Evolutionary conservation across 1,139 yeast species (phyloP).

Genomic region (Hyphopichia wangnamkhiaoensis): DNA sequence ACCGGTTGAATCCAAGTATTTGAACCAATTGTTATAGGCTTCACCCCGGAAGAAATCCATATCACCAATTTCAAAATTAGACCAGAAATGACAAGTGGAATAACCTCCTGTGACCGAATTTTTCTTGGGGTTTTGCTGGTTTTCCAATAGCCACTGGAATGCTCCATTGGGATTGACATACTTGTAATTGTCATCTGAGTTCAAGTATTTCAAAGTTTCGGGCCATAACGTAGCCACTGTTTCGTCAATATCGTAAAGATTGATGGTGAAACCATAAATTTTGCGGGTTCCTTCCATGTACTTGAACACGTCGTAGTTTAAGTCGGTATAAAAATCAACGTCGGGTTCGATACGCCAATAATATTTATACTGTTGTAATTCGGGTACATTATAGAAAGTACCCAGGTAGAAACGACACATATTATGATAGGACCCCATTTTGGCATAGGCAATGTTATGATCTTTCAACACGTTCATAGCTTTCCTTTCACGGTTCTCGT

Average conservation of each 20-base stretch:
- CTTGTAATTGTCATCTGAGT: conserved; percentile 58
- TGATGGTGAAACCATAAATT: conserved; percentile 69
- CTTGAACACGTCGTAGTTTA: conserved; percentile 75
- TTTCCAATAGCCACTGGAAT: conserved; percentile 70
- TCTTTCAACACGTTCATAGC: conserved; percentile 41
- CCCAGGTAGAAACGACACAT: conserved; percentile 70
- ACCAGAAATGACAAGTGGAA: conserved; percentile 88
- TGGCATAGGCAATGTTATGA: conserved; percentile 64
- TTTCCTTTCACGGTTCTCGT: conserved; percentile 37
- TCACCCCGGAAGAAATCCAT: conserved; percentile 75
- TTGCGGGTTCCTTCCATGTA: conserved; percentile 66
- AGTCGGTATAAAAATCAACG: conserved; percentile 63
- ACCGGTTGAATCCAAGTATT: conserved; percentile 65
- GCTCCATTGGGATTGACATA: conserved; percentile 62
- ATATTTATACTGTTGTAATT: conserved; percentile 49
- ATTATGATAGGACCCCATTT: conserved; percentile 65
- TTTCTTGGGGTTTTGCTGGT: conserved; percentile 60
- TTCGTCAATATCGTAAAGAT: conserved; percentile 67
- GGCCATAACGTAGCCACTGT: conserved; percentile 69
- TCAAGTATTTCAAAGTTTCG: conserved; percentile 59
- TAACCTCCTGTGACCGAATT: conserved; percentile 59
- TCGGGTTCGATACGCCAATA: conserved; percentile 86
- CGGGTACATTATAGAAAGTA: conserved; percentile 62
- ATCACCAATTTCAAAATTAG: conserved; percentile 80
- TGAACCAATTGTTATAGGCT: conserved; percentile 65